Percentiles rank a stretch among this genome's conserved stretches.
phyloP scores from a whole-genome alignment of 257 asterid species.

The Plantago elongata region DNA sequence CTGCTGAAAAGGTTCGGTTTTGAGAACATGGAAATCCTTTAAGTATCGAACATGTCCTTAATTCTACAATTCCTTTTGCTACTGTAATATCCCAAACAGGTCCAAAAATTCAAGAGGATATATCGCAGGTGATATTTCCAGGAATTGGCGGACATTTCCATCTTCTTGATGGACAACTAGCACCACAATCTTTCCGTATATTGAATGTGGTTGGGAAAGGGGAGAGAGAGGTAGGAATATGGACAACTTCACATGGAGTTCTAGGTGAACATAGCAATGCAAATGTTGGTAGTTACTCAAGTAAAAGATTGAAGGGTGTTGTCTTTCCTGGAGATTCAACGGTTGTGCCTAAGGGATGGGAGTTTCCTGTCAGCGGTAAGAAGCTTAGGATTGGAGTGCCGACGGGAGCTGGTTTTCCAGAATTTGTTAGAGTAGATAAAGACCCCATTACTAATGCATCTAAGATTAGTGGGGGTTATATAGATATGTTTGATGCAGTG shows the following conservation, averaged over 20 bases:
- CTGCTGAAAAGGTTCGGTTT: conserved; percentile 24
- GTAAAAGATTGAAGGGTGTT: conserved; percentile 14
- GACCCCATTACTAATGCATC: conserved; percentile 21
- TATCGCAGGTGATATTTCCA: conserved; percentile 19
- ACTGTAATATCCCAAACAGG: conserved; percentile 17
- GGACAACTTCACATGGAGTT: conserved; percentile 23
- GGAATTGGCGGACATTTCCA: conserved; percentile 31
- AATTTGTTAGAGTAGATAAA: conserved; percentile 22
- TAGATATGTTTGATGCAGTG: conserved; percentile 28
- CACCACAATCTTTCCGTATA: conserved; percentile 21
- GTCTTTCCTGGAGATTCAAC: conserved; percentile 36
- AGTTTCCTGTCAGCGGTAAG: conserved; percentile 15
- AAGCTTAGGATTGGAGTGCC: conserved; percentile 33
- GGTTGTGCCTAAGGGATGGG: conserved; percentile 26
- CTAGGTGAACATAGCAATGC: conserved; percentile 8
- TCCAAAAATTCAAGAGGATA: conserved; percentile 16
- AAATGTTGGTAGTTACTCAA: conserved; percentile 10
- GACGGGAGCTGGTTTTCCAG: conserved; percentile 15
- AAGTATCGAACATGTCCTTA: conserved; percentile 4
- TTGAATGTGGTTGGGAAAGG: conserved; percentile 22
- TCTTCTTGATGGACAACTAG: conserved; percentile 21
- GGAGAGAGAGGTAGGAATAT: conserved; percentile 24
- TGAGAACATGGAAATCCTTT: not conserved
- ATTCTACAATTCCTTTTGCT: conserved; percentile 12
- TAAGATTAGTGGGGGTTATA: conserved; percentile 22